phyloP scores from a whole-genome alignment of 208 protist genomes.

The Trypanosoma melophagium region DNA sequence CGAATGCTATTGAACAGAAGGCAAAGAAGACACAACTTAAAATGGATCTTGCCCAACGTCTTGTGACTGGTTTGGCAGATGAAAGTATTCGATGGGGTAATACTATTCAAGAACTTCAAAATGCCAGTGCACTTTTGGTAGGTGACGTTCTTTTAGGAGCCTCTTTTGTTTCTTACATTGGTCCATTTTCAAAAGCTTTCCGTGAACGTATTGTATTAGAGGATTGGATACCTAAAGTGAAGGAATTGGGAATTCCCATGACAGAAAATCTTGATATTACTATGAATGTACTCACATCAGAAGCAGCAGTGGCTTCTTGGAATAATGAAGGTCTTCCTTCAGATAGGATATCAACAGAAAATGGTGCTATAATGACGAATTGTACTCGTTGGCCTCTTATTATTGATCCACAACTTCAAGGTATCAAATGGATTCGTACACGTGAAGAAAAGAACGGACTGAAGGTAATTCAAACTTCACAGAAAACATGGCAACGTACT shows the following conservation, averaged over 20 bases:
- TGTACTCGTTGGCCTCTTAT: conserved; percentile 98
- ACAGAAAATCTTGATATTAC: conserved; percentile 93
- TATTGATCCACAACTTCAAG: conserved; percentile 99
- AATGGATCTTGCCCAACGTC: conserved; percentile 93
- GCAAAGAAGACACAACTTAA: conserved; percentile 94
- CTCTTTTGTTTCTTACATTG: conserved; percentile 98
- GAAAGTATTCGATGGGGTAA: conserved; percentile 97
- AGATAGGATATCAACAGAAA: conserved; percentile 97
- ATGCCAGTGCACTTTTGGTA: conserved; percentile 88
- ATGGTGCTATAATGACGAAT: conserved; percentile 95
- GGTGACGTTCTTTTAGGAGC: conserved; percentile 97
- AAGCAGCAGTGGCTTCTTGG: conserved; percentile 94
- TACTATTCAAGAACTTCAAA: conserved; percentile 91
- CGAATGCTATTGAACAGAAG: conserved; percentile 91
- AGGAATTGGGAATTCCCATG: conserved; percentile 91
- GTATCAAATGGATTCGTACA: conserved; percentile 96
- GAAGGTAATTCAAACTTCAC: conserved; percentile 91
- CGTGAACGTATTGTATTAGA: conserved; percentile 91
- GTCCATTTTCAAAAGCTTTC: conserved; percentile 96
- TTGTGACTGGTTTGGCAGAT: conserved; percentile 94
- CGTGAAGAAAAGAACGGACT: conserved; percentile 94
- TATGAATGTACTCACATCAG: conserved; percentile 90
- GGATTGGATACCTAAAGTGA: conserved; percentile 92
- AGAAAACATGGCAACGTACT: conserved; percentile 89
- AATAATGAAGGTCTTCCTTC: conserved; percentile 97